Evolutionary conservation across 345 rosid species (phyloP).

Genomic region (Brassica rapa): DNA sequence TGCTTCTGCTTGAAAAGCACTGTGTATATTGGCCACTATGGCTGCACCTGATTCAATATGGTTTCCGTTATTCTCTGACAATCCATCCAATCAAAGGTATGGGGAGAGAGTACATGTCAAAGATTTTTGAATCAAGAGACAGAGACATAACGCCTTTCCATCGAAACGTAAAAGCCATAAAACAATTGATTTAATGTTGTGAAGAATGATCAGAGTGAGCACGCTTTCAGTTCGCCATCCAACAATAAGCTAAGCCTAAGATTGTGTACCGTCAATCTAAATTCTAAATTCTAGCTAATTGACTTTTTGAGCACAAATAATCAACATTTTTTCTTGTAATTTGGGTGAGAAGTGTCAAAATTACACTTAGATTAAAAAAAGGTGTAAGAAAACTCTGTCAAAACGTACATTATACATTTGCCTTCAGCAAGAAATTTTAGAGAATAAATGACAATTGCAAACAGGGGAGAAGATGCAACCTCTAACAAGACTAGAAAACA

Average conservation of each 20-base stretch:
- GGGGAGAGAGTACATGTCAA: background rate
- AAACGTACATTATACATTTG: slow-evolving; percentile 12
- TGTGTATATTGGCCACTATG: background rate
- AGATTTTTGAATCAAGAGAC: background rate
- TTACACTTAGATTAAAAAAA: background rate
- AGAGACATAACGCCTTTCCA: background rate
- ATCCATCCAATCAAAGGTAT: background rate
- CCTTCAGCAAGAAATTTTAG: background rate
- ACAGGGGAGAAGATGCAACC: background rate
- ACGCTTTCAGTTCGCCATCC: background rate
- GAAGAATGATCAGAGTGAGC: background rate
- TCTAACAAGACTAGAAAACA: background rate
- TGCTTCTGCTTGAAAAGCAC: background rate
- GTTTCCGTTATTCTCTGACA: background rate
- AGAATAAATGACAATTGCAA: background rate
- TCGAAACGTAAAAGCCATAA: background rate
- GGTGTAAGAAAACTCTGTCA: background rate
- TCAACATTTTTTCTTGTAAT: background rate
- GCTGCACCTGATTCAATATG: background rate
- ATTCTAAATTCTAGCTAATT: background rate
- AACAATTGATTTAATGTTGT: background rate
- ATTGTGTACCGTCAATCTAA: background rate
- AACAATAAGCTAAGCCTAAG: no score
- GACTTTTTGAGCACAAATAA: background rate
- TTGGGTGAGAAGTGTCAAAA: background rate